Evolutionary conservation across 768 basidiomycete species (phyloP).

Genomic region (Leucosporidium creatinivorum): DNA sequence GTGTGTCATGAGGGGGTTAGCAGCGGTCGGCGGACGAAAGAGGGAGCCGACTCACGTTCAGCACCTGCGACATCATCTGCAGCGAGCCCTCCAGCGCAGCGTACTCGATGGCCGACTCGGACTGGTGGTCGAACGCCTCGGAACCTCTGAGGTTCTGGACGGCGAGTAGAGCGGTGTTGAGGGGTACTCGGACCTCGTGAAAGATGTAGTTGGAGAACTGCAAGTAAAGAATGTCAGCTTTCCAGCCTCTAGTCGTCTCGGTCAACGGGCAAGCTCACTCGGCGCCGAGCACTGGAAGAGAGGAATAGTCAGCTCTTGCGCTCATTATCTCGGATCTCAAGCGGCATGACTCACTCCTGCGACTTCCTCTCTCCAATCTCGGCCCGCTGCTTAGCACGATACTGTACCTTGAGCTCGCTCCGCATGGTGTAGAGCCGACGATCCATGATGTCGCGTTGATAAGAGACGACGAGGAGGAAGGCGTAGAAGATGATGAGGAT

Average conservation of each 20-base stretch:
- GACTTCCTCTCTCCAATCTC: slow-evolving; percentile 53
- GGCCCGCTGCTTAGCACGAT: slow-evolving; percentile 59
- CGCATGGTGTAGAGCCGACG: slow-evolving; percentile 61
- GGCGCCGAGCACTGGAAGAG: not conserved
- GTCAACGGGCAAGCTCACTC: slow-evolving; percentile 37
- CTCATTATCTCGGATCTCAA: too few species aligned
- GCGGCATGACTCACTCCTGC: not conserved
- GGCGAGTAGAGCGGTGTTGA: slow-evolving; percentile 48
- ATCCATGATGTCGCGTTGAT: slow-evolving; percentile 49
- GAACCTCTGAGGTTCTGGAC: slow-evolving; percentile 91
- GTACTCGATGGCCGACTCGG: slow-evolving; percentile 77
- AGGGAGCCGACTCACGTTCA: slow-evolving; percentile 39
- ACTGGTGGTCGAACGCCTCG: slow-evolving; percentile 54
- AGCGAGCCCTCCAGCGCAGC: slow-evolving; percentile 75
- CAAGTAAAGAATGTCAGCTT: too few species aligned
- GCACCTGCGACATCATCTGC: slow-evolving; percentile 68
- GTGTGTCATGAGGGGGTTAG: too few species aligned
- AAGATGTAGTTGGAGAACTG: not conserved
- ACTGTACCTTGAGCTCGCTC: slow-evolving; percentile 68
- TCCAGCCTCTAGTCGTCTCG: slow-evolving; percentile 33
- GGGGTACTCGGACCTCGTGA: not conserved
- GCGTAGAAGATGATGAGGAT: slow-evolving; percentile 57
- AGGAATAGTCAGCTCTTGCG: too few species aligned
- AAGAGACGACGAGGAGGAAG: slow-evolving; percentile 66
- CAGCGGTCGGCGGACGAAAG: too few species aligned